Evolutionary conservation across 768 basidiomycete genomes (phyloP), one percentile per base, ranked within the genome.

Genomic region (Ramaria rubella): DNA sequence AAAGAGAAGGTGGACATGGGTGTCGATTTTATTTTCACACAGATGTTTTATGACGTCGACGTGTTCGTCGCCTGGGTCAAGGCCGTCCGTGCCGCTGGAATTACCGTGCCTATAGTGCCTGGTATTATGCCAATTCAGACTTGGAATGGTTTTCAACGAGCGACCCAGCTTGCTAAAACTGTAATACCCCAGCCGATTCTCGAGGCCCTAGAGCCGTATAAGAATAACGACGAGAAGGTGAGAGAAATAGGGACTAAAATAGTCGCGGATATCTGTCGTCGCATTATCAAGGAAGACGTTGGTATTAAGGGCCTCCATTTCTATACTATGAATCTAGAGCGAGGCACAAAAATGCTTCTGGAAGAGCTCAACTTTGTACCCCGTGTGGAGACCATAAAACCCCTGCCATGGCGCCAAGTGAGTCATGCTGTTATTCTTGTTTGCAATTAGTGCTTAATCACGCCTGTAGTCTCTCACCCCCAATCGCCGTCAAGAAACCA

Each of bases 261-360:
- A 24, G 94, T 99, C 17, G 94, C 90, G 24, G 87, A 94, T 24
- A 90, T 99, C 87, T 98, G 95, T 69, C 77, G 86, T 58, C 79
- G 79, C 63, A 95, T 99, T 63, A 75, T 99, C 57, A 75, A 77
- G 4, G 90, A 82, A 42, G 80, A 82, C 58, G 73, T 94, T 45
- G 94, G 87, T 14, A 89, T 99, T 62, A 82, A 81, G 44, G 95
- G 94, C 5, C 73, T 98, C 55, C 93, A 96, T 69, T 93, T 95
- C 70, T 95, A 98, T 70, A 98, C 95, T 57, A 90, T 97, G 90
- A 98, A 97, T 69, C 74, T 98, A 51, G 93, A 95, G 70, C 94
- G 85, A 68, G 96, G 90, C 12, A 94, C 94, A 7, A 87, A 89
- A 69, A 91, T 98, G 91, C 75, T 99, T 30, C 77, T 99, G 29